Evolutionary conservation across 352 stramenopile genomes (phyloP).

Genomic region (Blastocystis sp.): DNA sequence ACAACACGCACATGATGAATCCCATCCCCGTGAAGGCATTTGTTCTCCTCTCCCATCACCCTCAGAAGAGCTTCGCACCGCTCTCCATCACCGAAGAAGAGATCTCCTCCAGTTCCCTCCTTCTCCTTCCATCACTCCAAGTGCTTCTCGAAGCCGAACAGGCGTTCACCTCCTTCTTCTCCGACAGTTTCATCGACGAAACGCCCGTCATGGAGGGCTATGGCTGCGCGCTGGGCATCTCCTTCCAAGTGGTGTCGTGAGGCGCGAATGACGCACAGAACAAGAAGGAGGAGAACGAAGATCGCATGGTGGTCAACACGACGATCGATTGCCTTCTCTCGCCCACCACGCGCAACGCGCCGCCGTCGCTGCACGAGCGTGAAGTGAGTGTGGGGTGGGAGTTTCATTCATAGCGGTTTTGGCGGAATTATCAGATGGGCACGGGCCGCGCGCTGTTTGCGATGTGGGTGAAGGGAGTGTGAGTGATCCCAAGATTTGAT

Average conservation of each 20-base stretch:
- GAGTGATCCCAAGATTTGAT: slow-evolving; percentile 45
- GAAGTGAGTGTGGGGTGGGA: background rate
- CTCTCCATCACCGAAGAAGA: slow-evolving; percentile 22
- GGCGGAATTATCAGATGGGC: slow-evolving; percentile 45
- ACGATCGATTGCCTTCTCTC: background rate
- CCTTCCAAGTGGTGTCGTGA: background rate
- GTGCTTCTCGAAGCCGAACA: slow-evolving; percentile 38
- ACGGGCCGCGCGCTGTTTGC: slow-evolving; percentile 10
- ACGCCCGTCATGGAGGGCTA: background rate
- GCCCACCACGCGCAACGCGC: background rate
- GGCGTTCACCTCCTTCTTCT: background rate
- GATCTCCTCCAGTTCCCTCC: background rate
- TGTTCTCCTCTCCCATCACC: background rate
- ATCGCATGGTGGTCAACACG: slow-evolving; percentile 34
- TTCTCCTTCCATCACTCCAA: background rate
- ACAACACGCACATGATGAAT: background rate
- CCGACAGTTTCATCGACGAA: background rate
- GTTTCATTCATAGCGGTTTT: background rate
- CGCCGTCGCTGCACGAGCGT: background rate
- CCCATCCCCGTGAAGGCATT: background rate
- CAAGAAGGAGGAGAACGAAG: slow-evolving; percentile 50
- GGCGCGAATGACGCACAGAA: slow-evolving; percentile 4
- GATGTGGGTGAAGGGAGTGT: background rate
- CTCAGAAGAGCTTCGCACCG: background rate
- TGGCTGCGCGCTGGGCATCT: slow-evolving; percentile 34